Percentiles rank a stretch among this genome's conserved stretches.
phyloP scores from a whole-genome alignment of 2,329 filamentous ascomycete genomes.

The Alternaria hordeiaustralica region DNA sequence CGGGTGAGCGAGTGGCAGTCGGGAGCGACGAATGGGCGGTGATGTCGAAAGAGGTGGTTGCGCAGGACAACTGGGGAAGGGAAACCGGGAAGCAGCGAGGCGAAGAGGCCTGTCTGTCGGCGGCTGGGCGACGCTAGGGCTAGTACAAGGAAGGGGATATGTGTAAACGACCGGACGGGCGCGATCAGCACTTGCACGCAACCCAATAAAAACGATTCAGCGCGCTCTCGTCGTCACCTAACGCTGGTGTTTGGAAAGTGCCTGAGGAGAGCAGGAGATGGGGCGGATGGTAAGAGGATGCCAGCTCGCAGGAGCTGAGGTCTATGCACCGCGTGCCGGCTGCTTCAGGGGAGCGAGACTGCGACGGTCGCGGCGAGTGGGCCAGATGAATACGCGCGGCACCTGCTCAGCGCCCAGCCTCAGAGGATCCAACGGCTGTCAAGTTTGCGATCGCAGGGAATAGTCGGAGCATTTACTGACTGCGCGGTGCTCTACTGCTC shows the following conservation, averaged over 20 bases:
- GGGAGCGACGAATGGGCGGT: constrained; percentile 25
- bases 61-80: constrained; percentile 30
- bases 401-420: constrained; percentile 24
- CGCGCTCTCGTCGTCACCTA: constrained; percentile 27
- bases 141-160: constrained; percentile 18
- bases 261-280: constrained; percentile 34
- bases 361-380: constrained; percentile 33
- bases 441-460: background rate
- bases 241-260: constrained; percentile 26
- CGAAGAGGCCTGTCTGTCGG: constrained; percentile 18
- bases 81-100: constrained; percentile 42
- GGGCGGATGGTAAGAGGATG: constrained; percentile 26
- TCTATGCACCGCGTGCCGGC: constrained; percentile 27
- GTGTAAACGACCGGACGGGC: constrained; percentile 39
- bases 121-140: constrained; percentile 30
- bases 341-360: constrained; percentile 41
- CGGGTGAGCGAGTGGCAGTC: constrained; percentile 37
- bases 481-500: background rate
- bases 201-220: constrained; percentile 14
- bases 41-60: constrained; percentile 27
- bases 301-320: constrained; percentile 26
- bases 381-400: constrained; percentile 34
- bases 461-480: background rate
- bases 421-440: constrained; percentile 13
- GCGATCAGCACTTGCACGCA: constrained; percentile 39